These are phyloP conservation scores for Babjeviella inositovora DNA, from an alignment of 805 yeast genomes.

Conservation along the genomic window DNA sequence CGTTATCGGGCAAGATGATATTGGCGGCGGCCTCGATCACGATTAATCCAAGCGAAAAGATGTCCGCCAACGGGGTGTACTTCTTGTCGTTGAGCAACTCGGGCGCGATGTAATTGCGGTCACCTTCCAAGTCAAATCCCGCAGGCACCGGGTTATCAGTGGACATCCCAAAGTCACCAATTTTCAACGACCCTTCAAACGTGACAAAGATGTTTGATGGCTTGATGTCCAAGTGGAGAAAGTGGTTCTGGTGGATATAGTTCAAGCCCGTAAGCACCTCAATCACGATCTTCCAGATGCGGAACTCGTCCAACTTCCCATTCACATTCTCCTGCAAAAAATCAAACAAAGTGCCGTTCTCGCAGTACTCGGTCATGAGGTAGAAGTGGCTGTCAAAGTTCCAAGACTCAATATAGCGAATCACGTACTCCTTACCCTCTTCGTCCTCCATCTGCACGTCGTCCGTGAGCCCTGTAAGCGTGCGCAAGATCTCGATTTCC, in stretches of 20 bases:
- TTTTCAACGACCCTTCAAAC: constrained; percentile 85
- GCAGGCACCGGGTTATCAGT: constrained; percentile 59
- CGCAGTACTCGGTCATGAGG: constrained; percentile 91
- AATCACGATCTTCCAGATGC: constrained; percentile 91
- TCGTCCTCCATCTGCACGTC: constrained; percentile 11
- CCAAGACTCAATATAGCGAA: constrained; percentile 78
- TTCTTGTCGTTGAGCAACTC: constrained; percentile 73
- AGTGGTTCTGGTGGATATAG: constrained; percentile 63
- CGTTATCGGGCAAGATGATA: constrained; percentile 88
- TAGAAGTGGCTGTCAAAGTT: constrained; percentile 61
- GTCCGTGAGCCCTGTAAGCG: constrained; percentile 17
- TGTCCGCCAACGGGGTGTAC: constrained; percentile 86
- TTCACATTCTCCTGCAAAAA: constrained; percentile 69
- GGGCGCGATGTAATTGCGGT: constrained; percentile 94
- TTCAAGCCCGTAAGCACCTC: constrained; percentile 70
- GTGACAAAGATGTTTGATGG: constrained; percentile 93
- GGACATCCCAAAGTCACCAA: constrained; percentile 96
- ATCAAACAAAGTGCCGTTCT: constrained; percentile 77
- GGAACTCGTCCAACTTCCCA: constrained; percentile 82
- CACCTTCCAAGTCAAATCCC: constrained; percentile 87
- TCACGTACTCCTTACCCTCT: constrained; percentile 64
- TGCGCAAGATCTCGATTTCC: constrained; percentile 16
- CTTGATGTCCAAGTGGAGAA: constrained; percentile 80
- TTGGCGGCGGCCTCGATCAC: constrained; percentile 94
- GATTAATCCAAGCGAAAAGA: constrained; percentile 85